These are phyloP conservation scores for Didymella pomorum DNA, from an alignment of 2,329 filamentous ascomycete genomes.

Conservation along the genomic window DNA sequence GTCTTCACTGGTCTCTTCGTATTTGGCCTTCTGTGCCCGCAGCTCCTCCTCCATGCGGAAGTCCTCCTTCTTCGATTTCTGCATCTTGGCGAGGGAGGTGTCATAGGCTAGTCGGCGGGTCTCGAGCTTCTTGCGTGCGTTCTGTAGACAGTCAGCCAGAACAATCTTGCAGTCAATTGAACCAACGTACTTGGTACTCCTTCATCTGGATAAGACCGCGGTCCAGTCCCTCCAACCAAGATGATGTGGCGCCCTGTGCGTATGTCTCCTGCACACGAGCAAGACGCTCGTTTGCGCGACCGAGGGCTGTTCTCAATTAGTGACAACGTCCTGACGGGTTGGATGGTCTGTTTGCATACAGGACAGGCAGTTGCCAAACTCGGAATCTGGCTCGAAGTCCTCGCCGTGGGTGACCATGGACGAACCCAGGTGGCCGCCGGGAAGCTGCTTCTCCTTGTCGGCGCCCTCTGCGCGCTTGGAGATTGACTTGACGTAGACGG, in stretches of 20 bases:
- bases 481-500: slow-evolving; percentile 84
- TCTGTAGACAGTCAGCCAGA: slow-evolving; percentile 54
- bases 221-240: slow-evolving; percentile 92
- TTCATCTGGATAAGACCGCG: slow-evolving; percentile 93
- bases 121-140: slow-evolving; percentile 92
- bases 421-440: slow-evolving; percentile 79
- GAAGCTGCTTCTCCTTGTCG: slow-evolving; percentile 86
- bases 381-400: slow-evolving; percentile 89
- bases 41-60: slow-evolving; percentile 93
- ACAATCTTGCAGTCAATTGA: neutral
- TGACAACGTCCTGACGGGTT: neutral
- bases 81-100: slow-evolving; percentile 85
- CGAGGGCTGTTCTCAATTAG: slow-evolving; percentile 65
- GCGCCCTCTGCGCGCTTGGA: slow-evolving; percentile 84
- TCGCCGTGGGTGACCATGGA: slow-evolving; percentile 90
- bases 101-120: slow-evolving; percentile 89
- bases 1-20: slow-evolving; percentile 93
- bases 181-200: slow-evolving; percentile 81
- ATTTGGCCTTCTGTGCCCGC: slow-evolving; percentile 89
- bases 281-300: slow-evolving; percentile 86
- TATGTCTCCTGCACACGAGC: slow-evolving; percentile 86
- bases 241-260: slow-evolving; percentile 76
- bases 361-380: slow-evolving; percentile 87
- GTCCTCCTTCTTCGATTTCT: slow-evolving; percentile 93
- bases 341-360: slow-evolving; percentile 57